These are phyloP conservation scores for Thalassiosira livingstoniorum DNA, from an alignment of 352 stramenopile species.

Conservation along the genomic window DNA sequence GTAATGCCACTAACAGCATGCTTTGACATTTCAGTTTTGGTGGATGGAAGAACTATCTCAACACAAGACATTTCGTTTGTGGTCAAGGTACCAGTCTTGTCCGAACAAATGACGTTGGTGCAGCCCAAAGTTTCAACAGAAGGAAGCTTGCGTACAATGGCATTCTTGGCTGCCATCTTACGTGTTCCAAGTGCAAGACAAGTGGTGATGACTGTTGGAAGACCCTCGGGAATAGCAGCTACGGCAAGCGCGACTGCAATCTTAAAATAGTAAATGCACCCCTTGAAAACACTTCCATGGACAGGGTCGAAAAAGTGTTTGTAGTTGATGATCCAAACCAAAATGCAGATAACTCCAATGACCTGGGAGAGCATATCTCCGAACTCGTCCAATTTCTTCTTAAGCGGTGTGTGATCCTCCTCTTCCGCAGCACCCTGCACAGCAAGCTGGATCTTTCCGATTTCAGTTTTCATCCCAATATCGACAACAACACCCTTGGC, in stretches of 20 bases:
- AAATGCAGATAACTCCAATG: conserved; percentile 91
- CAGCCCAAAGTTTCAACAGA: conserved; percentile 91
- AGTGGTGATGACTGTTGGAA: conserved; percentile 95
- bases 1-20: conserved; percentile 57
- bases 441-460: conserved; percentile 89
- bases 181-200: conserved; percentile 93
- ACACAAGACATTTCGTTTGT: conserved; percentile 92
- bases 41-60: conserved; percentile 41
- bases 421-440: conserved; percentile 93
- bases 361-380: conserved; percentile 89
- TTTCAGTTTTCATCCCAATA: conserved; percentile 91
- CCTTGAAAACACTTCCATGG: conserved; percentile 51
- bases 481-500: conserved; percentile 50
- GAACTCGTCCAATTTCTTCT: conserved; percentile 92
- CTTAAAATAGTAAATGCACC: conserved; percentile 91
- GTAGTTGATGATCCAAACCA: conserved; percentile 75
- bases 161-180: conserved; percentile 92
- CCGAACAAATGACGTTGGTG: conserved; percentile 92
- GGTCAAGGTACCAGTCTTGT: conserved; percentile 92
- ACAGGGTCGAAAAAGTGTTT: conserved; percentile 63
- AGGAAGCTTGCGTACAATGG: conserved; percentile 91
- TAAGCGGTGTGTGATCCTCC: conserved; percentile 84
- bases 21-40: conserved; percentile 26
- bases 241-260: conserved; percentile 96
- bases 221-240: conserved; percentile 95